A percentile compares a stretch with the other conserved stretches of the same genome.
phyloP scores from a whole-genome alignment of 2,329 filamentous ascomycete species.

The Sclerotinia spermophila region DNA sequence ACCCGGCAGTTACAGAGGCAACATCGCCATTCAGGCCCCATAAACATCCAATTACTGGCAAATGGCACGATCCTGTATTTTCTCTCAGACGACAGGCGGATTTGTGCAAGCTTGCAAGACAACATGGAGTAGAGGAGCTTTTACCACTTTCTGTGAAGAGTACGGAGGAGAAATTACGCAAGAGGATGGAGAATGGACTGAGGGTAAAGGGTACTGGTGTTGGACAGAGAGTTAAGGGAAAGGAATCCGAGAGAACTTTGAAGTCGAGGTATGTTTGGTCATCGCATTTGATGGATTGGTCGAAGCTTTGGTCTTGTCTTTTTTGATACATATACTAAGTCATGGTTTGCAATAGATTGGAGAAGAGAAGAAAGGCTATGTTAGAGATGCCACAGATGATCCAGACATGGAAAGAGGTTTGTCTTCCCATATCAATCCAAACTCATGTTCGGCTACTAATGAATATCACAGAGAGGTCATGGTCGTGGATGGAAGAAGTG shows the following conservation, averaged over 20 bases:
- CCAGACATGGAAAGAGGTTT: conserved; percentile 86
- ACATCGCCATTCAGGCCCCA: conserved; percentile 68
- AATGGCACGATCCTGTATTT: conserved; percentile 79
- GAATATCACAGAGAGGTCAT: conserved; percentile 55
- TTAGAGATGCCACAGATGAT: conserved; percentile 91
- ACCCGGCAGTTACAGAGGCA: conserved; percentile 47
- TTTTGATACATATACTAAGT: conserved; percentile 21
- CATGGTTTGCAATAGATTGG: conserved; percentile 56
- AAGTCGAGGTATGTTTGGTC: conserved; percentile 59
- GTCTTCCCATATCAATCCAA: conserved; percentile 33
- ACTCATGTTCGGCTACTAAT: conserved; percentile 38
- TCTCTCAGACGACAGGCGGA: conserved; percentile 87
- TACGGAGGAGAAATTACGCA: conserved; percentile 64
- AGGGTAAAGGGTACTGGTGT: conserved; percentile 89
- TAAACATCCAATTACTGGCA: conserved; percentile 73
- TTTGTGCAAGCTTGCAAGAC: conserved; percentile 77
- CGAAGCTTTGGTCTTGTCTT: not conserved
- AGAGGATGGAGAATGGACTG: conserved; percentile 74
- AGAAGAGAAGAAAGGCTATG: conserved; percentile 88
- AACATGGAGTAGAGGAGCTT: conserved; percentile 76
- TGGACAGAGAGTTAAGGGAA: conserved; percentile 92
- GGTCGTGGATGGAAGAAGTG: conserved; percentile 73
- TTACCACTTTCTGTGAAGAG: conserved; percentile 75
- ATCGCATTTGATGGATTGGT: conserved; percentile 28
- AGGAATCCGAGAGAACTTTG: conserved; percentile 84